These are phyloP conservation scores for Tricholoma furcatifolium DNA, from an alignment of 768 basidiomycete species.

Conservation along the genomic window DNA sequence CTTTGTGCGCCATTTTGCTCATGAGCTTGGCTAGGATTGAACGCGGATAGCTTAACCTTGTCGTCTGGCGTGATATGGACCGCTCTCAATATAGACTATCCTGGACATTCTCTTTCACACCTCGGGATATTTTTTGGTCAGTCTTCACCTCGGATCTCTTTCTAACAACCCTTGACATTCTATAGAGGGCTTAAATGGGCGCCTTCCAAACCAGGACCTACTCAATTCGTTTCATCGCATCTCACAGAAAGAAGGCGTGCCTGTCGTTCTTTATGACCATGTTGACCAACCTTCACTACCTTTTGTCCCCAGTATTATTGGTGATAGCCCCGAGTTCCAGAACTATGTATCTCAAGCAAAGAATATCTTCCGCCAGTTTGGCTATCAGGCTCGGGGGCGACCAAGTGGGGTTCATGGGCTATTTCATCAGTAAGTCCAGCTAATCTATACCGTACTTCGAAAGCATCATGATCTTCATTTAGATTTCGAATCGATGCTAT, in stretches of 20 bases:
- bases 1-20: not conserved
- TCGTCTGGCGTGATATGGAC: constrained; percentile 94
- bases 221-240: constrained; percentile 80
- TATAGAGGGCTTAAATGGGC: constrained; percentile 91
- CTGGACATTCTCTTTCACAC: constrained; percentile 95
- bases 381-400: constrained; percentile 74
- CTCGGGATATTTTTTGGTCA: constrained; percentile 92
- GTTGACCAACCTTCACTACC: constrained; percentile 43
- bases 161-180: not conserved
- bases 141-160: constrained; percentile 19
- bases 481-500: constrained; percentile 95
- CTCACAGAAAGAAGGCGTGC: constrained; percentile 69
- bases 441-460: not conserved
- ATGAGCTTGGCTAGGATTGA: constrained; percentile 48
- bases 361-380: constrained; percentile 69
- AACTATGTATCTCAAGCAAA: constrained; percentile 57
- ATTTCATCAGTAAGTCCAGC: constrained; percentile 64
- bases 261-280: constrained; percentile 81
- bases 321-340: constrained; percentile 40
- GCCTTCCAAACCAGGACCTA: constrained; percentile 94
- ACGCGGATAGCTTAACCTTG: constrained; percentile 59
- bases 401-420: constrained; percentile 90
- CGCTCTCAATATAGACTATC: constrained; percentile 91
- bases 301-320: constrained; percentile 48
- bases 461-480: constrained; percentile 5